A percentile compares a stretch with the other conserved stretches of the same genome.
Conservation (phyloP, 441 rosid genomes). For the Eutrema salsugineum region DNA sequence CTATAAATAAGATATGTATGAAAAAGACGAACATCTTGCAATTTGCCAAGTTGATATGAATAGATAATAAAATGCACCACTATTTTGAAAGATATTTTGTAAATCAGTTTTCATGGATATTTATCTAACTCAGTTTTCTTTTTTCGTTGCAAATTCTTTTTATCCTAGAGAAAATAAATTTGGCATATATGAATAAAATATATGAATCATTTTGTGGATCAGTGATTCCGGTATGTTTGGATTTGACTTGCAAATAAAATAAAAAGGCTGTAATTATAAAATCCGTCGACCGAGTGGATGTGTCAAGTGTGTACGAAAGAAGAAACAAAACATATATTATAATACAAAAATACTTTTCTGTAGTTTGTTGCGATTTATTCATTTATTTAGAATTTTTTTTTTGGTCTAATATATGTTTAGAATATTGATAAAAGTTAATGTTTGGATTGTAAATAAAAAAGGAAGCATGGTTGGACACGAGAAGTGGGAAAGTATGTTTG, state of each 20-base stretch:
- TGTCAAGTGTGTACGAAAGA: conserved; percentile 23
- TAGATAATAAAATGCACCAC: neutral
- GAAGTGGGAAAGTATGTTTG: conserved; percentile 65
- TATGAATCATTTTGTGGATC: neutral
- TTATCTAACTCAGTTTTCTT: neutral
- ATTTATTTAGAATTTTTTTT: neutral
- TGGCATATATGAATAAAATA: neutral
- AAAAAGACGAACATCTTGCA: neutral
- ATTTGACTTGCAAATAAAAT: neutral
- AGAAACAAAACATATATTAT: neutral
- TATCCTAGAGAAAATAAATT: neutral
- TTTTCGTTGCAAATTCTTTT: neutral
- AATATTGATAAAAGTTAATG: neutral
- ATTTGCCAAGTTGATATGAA: neutral
- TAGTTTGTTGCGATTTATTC: neutral
- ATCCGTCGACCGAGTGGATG: neutral
- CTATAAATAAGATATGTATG: neutral
- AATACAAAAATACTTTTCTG: neutral
- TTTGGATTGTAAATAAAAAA: conserved; percentile 25
- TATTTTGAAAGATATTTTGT: neutral
- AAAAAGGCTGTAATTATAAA: neutral
- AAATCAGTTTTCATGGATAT: neutral
- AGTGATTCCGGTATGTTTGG: conserved; percentile 12
- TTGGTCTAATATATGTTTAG: no score
- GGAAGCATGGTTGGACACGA: conserved; percentile 83